These are phyloP conservation scores for Acanthamoeba triangularis DNA, from an alignment of 208 protist species.

Conservation along the genomic window DNA sequence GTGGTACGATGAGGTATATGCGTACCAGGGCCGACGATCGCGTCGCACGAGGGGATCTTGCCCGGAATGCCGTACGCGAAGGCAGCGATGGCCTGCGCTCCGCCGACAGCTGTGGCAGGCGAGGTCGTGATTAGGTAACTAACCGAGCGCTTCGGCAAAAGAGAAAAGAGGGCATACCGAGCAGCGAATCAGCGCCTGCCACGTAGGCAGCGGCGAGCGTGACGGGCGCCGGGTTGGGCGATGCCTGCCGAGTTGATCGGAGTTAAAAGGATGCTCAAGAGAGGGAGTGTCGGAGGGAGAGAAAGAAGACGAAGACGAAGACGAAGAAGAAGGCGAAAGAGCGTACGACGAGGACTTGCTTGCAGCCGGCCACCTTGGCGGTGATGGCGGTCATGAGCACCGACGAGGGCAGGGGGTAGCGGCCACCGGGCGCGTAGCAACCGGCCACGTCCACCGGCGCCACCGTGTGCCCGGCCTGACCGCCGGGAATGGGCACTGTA, in stretches of 20 bases:
- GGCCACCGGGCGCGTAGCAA: conserved; percentile 89
- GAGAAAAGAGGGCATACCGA: conserved; percentile 6
- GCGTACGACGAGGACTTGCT: conserved; percentile 64
- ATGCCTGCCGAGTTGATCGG: conserved; percentile 85
- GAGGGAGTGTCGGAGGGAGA: background rate
- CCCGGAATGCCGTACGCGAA: conserved; percentile 89
- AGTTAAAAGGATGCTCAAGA: background rate
- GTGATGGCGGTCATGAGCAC: conserved; percentile 92
- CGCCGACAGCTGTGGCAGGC: conserved; percentile 81
- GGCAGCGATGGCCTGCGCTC: conserved; percentile 91
- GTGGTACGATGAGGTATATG: background rate
- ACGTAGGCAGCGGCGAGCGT: conserved; percentile 88
- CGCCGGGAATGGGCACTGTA: conserved; percentile 83
- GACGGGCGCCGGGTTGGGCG: conserved; percentile 82
- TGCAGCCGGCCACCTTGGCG: conserved; percentile 88
- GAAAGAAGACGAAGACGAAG: background rate
- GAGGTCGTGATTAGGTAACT: no score
- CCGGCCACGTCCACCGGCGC: conserved; percentile 86
- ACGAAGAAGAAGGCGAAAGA: background rate
- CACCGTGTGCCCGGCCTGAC: conserved; percentile 85
- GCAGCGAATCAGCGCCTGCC: conserved; percentile 84
- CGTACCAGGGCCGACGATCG: conserved; percentile 87
- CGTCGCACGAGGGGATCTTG: conserved; percentile 87
- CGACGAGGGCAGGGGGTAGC: conserved; percentile 91
- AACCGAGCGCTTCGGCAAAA: conserved; percentile 10